phyloP scores from a whole-genome alignment of 1,284 basidiomycete genomes.

The Veloboletus limbatus region DNA sequence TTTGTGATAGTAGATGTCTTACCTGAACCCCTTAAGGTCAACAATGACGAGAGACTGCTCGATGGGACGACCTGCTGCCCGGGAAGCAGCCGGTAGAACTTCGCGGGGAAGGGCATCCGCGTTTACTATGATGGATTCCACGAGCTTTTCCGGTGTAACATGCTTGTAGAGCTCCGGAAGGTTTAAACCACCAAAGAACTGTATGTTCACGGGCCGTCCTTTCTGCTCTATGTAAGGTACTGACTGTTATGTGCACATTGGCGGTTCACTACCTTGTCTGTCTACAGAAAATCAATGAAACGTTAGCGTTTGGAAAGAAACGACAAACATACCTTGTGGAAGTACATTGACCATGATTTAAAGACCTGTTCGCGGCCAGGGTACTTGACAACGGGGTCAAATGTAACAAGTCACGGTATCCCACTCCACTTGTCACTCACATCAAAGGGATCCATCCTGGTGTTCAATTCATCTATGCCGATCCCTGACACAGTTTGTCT shows the following conservation, averaged over 20 bases:
- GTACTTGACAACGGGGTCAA: conserved; percentile 46
- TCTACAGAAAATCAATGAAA: conserved; percentile 34
- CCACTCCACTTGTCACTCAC: conserved; percentile 36
- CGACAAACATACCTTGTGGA: conserved; percentile 55
- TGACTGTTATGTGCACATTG: not conserved
- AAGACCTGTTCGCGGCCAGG: conserved; percentile 65
- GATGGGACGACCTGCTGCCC: conserved; percentile 48
- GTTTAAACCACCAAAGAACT: conserved; percentile 59
- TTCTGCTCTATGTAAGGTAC: conserved; percentile 37
- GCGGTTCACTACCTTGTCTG: conserved; percentile 49
- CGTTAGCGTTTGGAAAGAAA: not conserved
- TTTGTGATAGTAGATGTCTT: conserved; percentile 15
- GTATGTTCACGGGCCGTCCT: conserved; percentile 67
- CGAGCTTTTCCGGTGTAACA: conserved; percentile 60
- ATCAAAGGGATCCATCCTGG: conserved; percentile 57
- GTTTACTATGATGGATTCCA: conserved; percentile 60
- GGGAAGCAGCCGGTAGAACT: conserved; percentile 61
- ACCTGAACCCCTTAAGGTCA: conserved; percentile 69
- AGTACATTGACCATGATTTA: conserved; percentile 70
- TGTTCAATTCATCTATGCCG: conserved; percentile 58
- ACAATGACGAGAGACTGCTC: conserved; percentile 59
- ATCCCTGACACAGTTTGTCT: conserved; percentile 51
- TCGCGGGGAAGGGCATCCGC: conserved; percentile 61
- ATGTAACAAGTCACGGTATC: not conserved
- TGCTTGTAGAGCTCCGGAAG: conserved; percentile 57